phyloP scores from a whole-genome alignment of 2,329 filamentous ascomycete genomes.

The Fusarium miscanthi region DNA sequence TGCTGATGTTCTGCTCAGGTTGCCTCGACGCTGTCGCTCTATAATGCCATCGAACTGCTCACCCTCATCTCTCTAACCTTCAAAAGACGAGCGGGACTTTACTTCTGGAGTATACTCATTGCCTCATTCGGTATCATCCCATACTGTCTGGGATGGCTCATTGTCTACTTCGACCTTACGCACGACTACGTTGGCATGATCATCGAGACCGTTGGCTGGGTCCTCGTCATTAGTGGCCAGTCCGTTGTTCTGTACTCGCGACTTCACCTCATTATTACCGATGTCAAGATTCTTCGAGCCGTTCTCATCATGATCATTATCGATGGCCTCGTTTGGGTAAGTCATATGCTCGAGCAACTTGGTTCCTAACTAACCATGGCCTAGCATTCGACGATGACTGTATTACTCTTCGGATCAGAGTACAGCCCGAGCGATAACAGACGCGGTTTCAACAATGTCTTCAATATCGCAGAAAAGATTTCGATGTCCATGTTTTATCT shows the following conservation, averaged over 20 bases:
- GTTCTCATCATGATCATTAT: slow-evolving; percentile 21
- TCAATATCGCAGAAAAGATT: slow-evolving; percentile 47
- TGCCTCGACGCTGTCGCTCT: slow-evolving; percentile 34
- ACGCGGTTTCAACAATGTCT: slow-evolving; percentile 17
- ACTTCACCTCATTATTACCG: slow-evolving; percentile 8
- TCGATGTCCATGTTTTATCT: slow-evolving; percentile 18
- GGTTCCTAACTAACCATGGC: background rate
- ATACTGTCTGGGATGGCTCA: slow-evolving; percentile 58
- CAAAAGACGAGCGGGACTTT: slow-evolving; percentile 46
- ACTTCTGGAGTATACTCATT: slow-evolving; percentile 54
- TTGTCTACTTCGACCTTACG: slow-evolving; percentile 51
- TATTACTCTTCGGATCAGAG: slow-evolving; percentile 44
- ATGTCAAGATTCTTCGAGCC: background rate
- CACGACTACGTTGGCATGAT: slow-evolving; percentile 22
- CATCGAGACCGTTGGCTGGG: slow-evolving; percentile 33
- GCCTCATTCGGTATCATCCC: slow-evolving; percentile 48
- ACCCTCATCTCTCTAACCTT: slow-evolving; percentile 50
- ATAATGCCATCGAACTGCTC: slow-evolving; percentile 48
- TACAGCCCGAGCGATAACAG: slow-evolving; percentile 4
- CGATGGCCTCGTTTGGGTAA: slow-evolving; percentile 53
- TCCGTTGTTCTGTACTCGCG: slow-evolving; percentile 29
- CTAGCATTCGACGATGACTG: slow-evolving; percentile 62
- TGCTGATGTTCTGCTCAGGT: background rate
- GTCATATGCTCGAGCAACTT: fast-evolving
- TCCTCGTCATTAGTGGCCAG: slow-evolving; percentile 19